Base-by-base conservation (phyloP, 2,329 filamentous ascomycete genomes). In the Penicillium sumatraense region DNA sequence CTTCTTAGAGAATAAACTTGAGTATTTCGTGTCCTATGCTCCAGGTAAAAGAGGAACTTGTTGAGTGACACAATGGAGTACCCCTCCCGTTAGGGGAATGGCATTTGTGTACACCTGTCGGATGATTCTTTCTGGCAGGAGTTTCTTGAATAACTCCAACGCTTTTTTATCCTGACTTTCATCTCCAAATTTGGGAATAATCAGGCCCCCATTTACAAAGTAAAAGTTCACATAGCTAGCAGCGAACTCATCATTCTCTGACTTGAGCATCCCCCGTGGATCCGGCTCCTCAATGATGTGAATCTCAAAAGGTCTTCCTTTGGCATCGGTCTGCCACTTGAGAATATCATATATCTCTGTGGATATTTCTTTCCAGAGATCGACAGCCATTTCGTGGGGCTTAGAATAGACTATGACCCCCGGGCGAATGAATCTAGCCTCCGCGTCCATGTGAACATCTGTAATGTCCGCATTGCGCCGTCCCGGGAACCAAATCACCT, bases 51-150 rank as follows among this genome's bases (percentile, higher is more conserved):
- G n/a, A n/a, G n/a, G n/a, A n/a, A n/a, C n/a, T n/a, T n/a, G 68
- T 48, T 72, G 68, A 2, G 68, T 70, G 10, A 65, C 60, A 56
- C 68, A 69, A 54, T 72, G 69, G 35, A 72, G 56, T 23, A 64
- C 68, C 5, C 68, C 67, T 10, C 69, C 69, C 27, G 57, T 62
- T 14, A 68, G 52, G 10, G 68, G 64, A 27, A 71, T 60, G 16
- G 58, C 64, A 48, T 59, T 62, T n/a, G 66, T 53, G 45, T 51
- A 59, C 13, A 72, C 67, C 35, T 66, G 66, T 16, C 60, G 55
- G 8, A 69, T 51, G 27, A 60, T 57, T 7, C 68, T 56, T 6
- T 64, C 59, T 3, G 67, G 66, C 20, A 61, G 53, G 21, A 71
- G 46, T 2, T 16, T 35, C 42, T 66, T 58, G 10, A 67, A 49